Evolutionary conservation across 768 basidiomycete species (phyloP).

Genomic region (Agrocybe pediades): DNA sequence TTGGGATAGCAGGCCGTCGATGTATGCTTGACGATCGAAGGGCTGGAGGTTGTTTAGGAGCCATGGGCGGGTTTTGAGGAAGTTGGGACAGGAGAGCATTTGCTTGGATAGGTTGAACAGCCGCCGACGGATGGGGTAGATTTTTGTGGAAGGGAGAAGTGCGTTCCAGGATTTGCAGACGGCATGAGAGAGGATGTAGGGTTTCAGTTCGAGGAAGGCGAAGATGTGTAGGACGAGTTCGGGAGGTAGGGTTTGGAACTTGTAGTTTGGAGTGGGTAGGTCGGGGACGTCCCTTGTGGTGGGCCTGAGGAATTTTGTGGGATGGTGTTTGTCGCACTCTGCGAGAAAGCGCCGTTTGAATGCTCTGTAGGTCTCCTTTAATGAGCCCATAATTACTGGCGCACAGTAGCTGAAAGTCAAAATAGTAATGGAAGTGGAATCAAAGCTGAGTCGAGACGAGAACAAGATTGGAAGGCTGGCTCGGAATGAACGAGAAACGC

Average conservation of each 20-base stretch:
- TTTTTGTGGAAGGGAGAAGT: not conserved
- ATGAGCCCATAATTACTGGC: no score
- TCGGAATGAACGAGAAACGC: no score
- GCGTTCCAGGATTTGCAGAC: not conserved
- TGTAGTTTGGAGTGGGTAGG: not conserved
- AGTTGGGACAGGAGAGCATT: not conserved
- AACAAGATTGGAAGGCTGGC: no score
- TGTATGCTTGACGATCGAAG: not conserved
- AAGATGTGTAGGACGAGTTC: not conserved
- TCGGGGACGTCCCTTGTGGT: not conserved
- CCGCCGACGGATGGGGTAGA: not conserved
- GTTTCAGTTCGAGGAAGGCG: not conserved
- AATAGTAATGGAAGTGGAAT: no score
- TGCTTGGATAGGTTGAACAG: not conserved
- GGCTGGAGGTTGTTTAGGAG: not conserved
- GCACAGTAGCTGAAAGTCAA: no score
- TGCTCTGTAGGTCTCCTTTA: no score
- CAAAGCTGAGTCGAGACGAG: no score
- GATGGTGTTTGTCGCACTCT: no score
- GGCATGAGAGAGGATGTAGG: not conserved
- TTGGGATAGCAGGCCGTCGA: not conserved
- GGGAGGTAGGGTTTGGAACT: not conserved
- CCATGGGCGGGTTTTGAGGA: not conserved
- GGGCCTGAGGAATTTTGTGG: no score
- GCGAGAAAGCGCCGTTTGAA: no score